These are phyloP conservation scores for Phytophthora nicotianae DNA, from an alignment of 352 stramenopile genomes.

Conservation along the genomic window DNA sequence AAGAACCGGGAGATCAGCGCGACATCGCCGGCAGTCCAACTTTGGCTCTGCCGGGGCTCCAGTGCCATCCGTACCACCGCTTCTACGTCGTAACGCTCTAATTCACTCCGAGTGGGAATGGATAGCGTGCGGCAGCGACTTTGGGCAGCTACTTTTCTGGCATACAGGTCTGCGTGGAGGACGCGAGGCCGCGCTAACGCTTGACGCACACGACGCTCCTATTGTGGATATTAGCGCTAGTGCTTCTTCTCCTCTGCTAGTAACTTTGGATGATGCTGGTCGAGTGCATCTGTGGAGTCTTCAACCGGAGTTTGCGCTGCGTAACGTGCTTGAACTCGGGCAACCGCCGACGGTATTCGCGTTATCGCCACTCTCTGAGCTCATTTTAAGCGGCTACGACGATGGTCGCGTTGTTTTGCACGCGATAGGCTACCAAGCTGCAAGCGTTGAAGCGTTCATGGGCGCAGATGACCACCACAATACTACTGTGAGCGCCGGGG, in stretches of 20 bases:
- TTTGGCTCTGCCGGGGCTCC: neutral
- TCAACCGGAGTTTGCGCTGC: conserved; percentile 58
- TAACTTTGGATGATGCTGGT: conserved; percentile 55
- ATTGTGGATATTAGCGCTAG: conserved; percentile 50
- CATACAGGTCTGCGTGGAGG: conserved; percentile 56
- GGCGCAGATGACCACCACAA: conserved; percentile 53
- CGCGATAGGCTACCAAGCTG: conserved; percentile 41
- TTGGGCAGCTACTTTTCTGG: conserved; percentile 74
- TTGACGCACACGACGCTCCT: conserved; percentile 61
- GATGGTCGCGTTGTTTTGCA: conserved; percentile 63
- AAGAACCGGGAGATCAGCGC: conserved; percentile 22
- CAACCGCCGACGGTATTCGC: conserved; percentile 57
- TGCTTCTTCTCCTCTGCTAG: conserved; percentile 51
- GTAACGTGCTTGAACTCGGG: conserved; percentile 54
- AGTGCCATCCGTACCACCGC: conserved; percentile 9
- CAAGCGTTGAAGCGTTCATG: conserved; percentile 42
- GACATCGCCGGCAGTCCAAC: conserved; percentile 22
- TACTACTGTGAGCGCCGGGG: conserved; percentile 61
- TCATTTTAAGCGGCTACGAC: conserved; percentile 66
- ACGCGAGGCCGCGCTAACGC: conserved; percentile 37
- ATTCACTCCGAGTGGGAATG: conserved; percentile 64
- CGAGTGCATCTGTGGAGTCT: conserved; percentile 62
- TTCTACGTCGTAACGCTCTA: conserved; percentile 33
- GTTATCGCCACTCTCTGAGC: conserved; percentile 54
- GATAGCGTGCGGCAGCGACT: conserved; percentile 68